Evolutionary conservation across 148 eudicot species (phyloP).

Genomic region (Nyssa sinensis): DNA sequence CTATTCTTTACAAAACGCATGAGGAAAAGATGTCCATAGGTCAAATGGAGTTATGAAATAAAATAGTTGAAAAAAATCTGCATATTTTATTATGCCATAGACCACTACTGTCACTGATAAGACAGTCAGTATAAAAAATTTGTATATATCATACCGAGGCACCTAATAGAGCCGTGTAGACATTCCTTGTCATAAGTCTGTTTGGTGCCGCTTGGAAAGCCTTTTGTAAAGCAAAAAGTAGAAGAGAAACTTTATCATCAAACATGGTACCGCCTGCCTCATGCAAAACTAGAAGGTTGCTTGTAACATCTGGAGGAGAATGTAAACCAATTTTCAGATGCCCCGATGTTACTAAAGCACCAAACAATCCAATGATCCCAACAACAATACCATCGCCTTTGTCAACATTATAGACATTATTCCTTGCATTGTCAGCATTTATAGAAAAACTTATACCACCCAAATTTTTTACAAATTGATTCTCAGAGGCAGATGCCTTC

Average conservation of each 20-base stretch:
- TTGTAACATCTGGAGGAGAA: constrained; percentile 47
- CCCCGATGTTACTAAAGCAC: constrained; percentile 75
- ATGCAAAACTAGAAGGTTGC: constrained; percentile 49
- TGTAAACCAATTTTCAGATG: constrained; percentile 64
- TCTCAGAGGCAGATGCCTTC: constrained; percentile 58
- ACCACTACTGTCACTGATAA: not conserved
- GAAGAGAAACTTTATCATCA: constrained; percentile 92
- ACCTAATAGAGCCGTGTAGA: constrained; percentile 76
- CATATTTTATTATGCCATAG: not conserved
- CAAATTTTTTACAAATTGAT: constrained; percentile 58
- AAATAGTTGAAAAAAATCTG: not conserved
- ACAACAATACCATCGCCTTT: constrained; percentile 79
- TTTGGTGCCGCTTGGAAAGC: constrained; percentile 98
- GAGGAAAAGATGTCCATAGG: too few species aligned
- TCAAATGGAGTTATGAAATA: not conserved
- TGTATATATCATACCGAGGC: constrained; percentile 70
- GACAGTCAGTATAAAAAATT: not conserved
- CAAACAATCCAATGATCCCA: constrained; percentile 79
- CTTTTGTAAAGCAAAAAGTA: constrained; percentile 88
- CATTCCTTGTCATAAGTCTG: constrained; percentile 86
- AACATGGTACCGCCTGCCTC: constrained; percentile 96
- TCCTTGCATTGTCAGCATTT: constrained; percentile 94
- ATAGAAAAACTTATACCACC: constrained; percentile 90
- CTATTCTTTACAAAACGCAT: too few species aligned
- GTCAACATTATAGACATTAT: constrained; percentile 89